Evolutionary conservation across 1,284 basidiomycete species (phyloP), one percentile per base, ranked within the genome.

Genomic region (Ceratobasidium theobromae): DNA sequence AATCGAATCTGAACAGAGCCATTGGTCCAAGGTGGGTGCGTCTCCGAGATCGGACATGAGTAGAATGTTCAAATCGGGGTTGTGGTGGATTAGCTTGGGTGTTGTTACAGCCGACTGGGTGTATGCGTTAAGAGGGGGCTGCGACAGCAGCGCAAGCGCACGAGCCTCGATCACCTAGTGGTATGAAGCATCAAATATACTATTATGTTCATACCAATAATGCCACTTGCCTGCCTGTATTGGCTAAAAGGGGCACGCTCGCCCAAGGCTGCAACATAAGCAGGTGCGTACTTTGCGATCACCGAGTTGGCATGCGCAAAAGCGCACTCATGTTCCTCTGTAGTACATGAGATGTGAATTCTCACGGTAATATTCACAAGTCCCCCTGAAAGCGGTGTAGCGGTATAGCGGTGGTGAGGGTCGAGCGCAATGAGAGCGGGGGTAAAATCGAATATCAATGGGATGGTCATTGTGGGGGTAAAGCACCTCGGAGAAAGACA

Each of bases 241-340:
- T 64, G 60, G 33, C 38, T 53, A 43, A 64, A 64, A 21, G 48
- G 60, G 5, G 60, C 60, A 28, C 38, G 30, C 28, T 64, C 60
- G 25, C 60, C 60, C 32, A 64, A 9, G 4, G 33, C 25, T 1
- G 60, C 60, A 28, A 64, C 23, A 27, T 52, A 64, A 9, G 60
- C 46, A 11, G 48, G 60, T 16, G 48, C 60, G 16, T 64, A 52
- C 43, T 64, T 64, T 6, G 60, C 60, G 14, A 64, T 18, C 16
- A 41, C 25, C 27, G 60, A 52, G n/a, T n/a, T 12, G 6, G 33
- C 35, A 14, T 11, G 16, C 6, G 25, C 48, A 30, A 62, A 62
- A 4, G 18, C 11, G 45, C 58, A 62, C 41, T 51, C 33, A 33
- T 62, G 58, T 6, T 62, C 58, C 30, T 51, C 46, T 12, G 48